Evolutionary conservation across 2,329 filamentous ascomycete species (phyloP).

Genomic region (Botrytis porri): DNA sequence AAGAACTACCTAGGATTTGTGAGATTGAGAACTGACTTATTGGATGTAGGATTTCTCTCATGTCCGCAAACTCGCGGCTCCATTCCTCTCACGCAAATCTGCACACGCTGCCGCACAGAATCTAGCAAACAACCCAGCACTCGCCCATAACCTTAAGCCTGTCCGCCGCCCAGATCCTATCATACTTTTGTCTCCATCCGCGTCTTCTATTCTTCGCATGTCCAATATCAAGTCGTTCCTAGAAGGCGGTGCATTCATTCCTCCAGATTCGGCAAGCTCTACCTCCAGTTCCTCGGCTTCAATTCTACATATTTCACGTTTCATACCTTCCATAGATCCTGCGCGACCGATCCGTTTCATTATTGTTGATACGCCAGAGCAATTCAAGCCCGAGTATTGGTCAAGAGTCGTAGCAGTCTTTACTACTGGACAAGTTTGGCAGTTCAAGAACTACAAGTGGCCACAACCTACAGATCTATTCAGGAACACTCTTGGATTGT

Average conservation of each 20-base stretch:
- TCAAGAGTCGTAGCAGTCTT: conserved; percentile 92
- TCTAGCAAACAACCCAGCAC: conserved; percentile 44
- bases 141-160: conserved; percentile 55
- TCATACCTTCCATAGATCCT: conserved; percentile 68
- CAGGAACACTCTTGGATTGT: conserved; percentile 80
- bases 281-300: conserved; percentile 65
- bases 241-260: conserved; percentile 75
- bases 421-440: conserved; percentile 96
- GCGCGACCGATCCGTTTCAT: conserved; percentile 83
- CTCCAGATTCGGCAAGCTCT: conserved; percentile 62
- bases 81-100: conserved; percentile 66
- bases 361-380: conserved; percentile 85
- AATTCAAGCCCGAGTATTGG: conserved; percentile 99
- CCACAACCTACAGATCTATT: conserved; percentile 84
- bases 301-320: conserved; percentile 81
- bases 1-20: neutral
- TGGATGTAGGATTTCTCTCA: conserved; percentile 79
- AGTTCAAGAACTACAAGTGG: conserved; percentile 99
- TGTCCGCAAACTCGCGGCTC: conserved; percentile 78
- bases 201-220: conserved; percentile 90
- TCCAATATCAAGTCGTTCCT: conserved; percentile 95
- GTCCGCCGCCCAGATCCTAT: conserved; percentile 70
- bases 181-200: conserved; percentile 93
- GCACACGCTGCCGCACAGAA: conserved; percentile 40
- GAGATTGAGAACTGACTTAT: neutral